Percentiles rank a stretch among this genome's conserved stretches.
Conservation (phyloP, 306 rosid genomes). For the Albizia julibrissin region DNA sequence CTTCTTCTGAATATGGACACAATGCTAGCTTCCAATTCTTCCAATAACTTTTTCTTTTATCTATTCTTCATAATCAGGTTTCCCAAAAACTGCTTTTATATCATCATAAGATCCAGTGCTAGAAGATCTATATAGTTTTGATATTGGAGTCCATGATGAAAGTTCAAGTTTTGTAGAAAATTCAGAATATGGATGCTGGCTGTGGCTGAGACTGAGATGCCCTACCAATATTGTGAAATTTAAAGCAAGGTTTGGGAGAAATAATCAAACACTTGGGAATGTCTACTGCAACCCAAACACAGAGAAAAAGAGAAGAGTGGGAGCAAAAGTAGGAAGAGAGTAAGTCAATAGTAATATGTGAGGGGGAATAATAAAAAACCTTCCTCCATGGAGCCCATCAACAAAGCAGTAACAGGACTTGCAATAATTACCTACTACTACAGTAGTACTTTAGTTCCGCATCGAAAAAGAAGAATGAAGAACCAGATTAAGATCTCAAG, state of each 20-base stretch:
- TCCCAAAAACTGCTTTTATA: not conserved
- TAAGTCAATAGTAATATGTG: not conserved
- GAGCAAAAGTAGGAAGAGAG: slow-evolving; percentile 30
- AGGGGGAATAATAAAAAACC: slow-evolving; percentile 40
- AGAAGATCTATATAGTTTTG: not conserved
- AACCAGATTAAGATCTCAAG: slow-evolving; percentile 20
- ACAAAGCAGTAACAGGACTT: slow-evolving; percentile 33
- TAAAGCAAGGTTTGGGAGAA: slow-evolving; percentile 35
- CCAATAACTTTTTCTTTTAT: not conserved
- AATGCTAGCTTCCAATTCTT: slow-evolving; percentile 1
- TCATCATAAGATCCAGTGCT: not conserved
- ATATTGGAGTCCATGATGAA: not conserved
- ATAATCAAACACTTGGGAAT: slow-evolving; percentile 26
- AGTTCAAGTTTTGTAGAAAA: not conserved
- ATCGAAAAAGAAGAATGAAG: slow-evolving; percentile 8
- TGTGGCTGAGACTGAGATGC: slow-evolving; percentile 23
- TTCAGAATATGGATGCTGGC: slow-evolving; percentile 25
- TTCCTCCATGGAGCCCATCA: slow-evolving; percentile 46
- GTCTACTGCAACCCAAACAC: not conserved
- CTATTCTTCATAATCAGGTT: not conserved
- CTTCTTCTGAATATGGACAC: not conserved
- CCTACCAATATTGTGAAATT: slow-evolving; percentile 20
- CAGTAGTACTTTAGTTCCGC: slow-evolving; percentile 19
- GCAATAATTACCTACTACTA: slow-evolving; percentile 53
- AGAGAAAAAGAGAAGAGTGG: not conserved